Evolutionary conservation across 768 basidiomycete species (phyloP).

Genomic region (Macrolepiota fuliginosa): DNA sequence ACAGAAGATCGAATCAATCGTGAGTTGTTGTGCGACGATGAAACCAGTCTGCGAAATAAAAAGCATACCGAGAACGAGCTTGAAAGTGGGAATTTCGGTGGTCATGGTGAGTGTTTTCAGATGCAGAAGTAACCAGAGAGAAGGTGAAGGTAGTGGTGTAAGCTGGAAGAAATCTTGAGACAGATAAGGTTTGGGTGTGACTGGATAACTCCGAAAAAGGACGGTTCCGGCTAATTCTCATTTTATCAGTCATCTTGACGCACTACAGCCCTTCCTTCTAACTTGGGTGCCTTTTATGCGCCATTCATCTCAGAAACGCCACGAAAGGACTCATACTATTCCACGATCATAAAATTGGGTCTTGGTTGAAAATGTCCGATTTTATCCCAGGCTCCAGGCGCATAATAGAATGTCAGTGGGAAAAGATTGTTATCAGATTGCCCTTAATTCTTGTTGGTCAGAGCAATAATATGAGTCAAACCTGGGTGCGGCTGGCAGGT

Average conservation of each 20-base stretch:
- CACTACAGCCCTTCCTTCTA: neutral
- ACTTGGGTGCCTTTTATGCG: neutral
- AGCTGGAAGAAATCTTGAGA: constrained; percentile 32
- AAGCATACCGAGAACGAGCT: constrained; percentile 92
- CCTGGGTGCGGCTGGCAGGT: neutral
- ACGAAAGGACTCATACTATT: neutral
- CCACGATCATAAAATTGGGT: neutral
- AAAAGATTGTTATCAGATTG: constrained; percentile 2
- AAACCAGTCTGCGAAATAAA: neutral
- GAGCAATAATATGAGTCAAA: neutral
- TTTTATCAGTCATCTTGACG: neutral
- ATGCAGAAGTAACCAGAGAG: constrained; percentile 20
- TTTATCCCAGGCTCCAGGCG: neutral
- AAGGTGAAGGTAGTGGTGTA: constrained; percentile 28
- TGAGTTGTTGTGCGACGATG: constrained; percentile 21
- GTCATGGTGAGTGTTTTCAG: constrained; percentile 36
- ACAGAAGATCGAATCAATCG: constrained; percentile 24
- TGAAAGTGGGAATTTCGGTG: constrained; percentile 81
- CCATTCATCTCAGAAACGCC: neutral
- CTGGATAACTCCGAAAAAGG: constrained; percentile 35
- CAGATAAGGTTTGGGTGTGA: constrained; percentile 39
- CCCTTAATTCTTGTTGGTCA: neutral
- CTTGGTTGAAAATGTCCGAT: neutral
- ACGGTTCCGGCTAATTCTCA: constrained; percentile 19
- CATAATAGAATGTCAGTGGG: neutral